Conservation (phyloP, 352 stramenopile species). For the Globisporangium middletonii region DNA sequence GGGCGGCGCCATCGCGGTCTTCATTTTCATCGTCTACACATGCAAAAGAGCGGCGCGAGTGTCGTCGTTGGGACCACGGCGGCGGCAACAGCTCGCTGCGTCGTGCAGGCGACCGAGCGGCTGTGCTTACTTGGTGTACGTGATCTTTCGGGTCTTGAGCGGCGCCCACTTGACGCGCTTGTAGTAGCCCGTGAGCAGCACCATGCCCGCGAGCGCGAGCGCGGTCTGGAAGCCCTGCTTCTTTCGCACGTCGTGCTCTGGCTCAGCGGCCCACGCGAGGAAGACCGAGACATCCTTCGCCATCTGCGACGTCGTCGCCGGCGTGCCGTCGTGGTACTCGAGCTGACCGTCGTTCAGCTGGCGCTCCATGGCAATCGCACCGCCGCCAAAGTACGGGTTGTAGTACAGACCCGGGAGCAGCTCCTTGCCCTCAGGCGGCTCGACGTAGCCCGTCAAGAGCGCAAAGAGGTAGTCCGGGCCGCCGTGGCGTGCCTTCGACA, state of each 20-base stretch:
- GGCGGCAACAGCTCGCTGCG: not conserved
- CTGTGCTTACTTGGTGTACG: slow-evolving; percentile 92
- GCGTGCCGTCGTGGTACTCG: slow-evolving; percentile 97
- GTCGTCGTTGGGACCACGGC: not conserved
- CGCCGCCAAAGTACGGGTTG: slow-evolving; percentile 98
- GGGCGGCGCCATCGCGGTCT: not conserved
- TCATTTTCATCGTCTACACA: slow-evolving; percentile 18
- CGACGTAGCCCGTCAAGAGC: slow-evolving; percentile 96
- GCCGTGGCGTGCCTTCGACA: slow-evolving; percentile 95
- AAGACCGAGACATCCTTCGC: slow-evolving; percentile 97
- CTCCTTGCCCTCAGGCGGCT: slow-evolving; percentile 90
- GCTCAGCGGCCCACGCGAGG: slow-evolving; percentile 95
- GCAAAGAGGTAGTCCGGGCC: slow-evolving; percentile 97
- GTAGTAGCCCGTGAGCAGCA: slow-evolving; percentile 95
- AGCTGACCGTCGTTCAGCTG: slow-evolving; percentile 96
- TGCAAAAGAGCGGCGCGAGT: slow-evolving; percentile 9
- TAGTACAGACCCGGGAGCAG: slow-evolving; percentile 91
- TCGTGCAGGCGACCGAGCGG: not conserved
- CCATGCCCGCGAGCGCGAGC: slow-evolving; percentile 87
- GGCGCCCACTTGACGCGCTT: slow-evolving; percentile 98
- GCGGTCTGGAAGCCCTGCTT: slow-evolving; percentile 95
- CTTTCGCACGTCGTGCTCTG: slow-evolving; percentile 98
- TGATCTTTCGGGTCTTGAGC: slow-evolving; percentile 98
- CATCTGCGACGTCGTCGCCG: slow-evolving; percentile 97
- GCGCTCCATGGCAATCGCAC: slow-evolving; percentile 97